phyloP scores from a whole-genome alignment of 2,329 filamentous ascomycete genomes.

The Niveomyces coronatus region DNA sequence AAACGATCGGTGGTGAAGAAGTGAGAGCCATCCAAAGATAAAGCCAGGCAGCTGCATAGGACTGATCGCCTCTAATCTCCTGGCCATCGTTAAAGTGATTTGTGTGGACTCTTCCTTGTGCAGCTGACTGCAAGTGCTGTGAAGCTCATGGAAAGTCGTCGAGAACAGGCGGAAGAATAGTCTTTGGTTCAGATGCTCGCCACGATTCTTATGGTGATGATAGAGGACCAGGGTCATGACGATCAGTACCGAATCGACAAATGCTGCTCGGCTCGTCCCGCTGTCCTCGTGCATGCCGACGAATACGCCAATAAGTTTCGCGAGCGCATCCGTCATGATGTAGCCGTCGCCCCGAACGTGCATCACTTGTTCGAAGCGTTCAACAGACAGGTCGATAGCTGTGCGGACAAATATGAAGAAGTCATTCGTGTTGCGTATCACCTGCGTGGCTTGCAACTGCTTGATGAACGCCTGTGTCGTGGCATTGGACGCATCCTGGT shows the following conservation, averaged over 20 bases:
- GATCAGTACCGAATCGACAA: slow-evolving; percentile 68
- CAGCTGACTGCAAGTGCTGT: slow-evolving; percentile 46
- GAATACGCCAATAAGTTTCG: slow-evolving; percentile 67
- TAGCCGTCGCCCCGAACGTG: slow-evolving; percentile 50
- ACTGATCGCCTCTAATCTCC: slow-evolving; percentile 61
- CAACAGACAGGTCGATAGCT: slow-evolving; percentile 70
- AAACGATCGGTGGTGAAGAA: slow-evolving; percentile 79
- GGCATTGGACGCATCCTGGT: slow-evolving; percentile 64
- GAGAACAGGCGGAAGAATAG: slow-evolving; percentile 89
- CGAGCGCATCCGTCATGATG: slow-evolving; percentile 65
- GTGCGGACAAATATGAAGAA: slow-evolving; percentile 70
- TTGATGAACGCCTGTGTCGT: slow-evolving; percentile 67
- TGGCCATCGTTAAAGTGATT: slow-evolving; percentile 62
- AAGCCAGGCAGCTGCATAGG: slow-evolving; percentile 74
- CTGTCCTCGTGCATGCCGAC: slow-evolving; percentile 61
- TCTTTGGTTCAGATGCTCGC: slow-evolving; percentile 74
- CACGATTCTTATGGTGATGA: slow-evolving; percentile 71
- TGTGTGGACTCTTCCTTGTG: slow-evolving; percentile 53
- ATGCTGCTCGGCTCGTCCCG: slow-evolving; percentile 53
- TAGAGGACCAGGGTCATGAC: slow-evolving; percentile 74
- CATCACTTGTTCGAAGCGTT: slow-evolving; percentile 63
- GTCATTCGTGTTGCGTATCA: slow-evolving; percentile 66
- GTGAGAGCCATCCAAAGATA: slow-evolving; percentile 70
- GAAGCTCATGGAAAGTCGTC: slow-evolving; percentile 66
- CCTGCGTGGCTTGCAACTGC: slow-evolving; percentile 65